Evolutionary conservation across 306 rosid species (phyloP).

Genomic region (Corylus americana): DNA sequence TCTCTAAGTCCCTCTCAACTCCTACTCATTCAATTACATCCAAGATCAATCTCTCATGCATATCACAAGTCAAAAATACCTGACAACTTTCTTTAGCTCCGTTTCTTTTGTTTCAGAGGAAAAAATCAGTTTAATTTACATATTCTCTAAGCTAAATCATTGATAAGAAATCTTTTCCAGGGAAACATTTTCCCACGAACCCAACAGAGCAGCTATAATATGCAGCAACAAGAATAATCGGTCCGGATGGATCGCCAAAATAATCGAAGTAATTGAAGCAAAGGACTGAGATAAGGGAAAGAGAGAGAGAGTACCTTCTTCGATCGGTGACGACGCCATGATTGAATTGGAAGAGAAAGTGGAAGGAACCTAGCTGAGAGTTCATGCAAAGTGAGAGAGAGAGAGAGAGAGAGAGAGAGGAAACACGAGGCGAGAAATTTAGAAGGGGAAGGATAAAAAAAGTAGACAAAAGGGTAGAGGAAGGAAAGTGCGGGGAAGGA

Average conservation of each 20-base stretch:
- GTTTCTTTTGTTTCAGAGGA: not conserved
- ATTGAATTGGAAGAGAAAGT: not conserved
- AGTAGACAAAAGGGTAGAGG: not conserved
- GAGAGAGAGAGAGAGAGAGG: not conserved
- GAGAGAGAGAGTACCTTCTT: slow-evolving; percentile 32
- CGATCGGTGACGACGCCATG: slow-evolving; percentile 39
- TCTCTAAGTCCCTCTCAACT: slow-evolving; percentile 49
- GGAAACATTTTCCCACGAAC: not conserved
- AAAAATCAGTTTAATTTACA: not conserved
- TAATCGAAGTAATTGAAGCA: not conserved
- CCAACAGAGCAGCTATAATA: not conserved
- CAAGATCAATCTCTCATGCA: slow-evolving; percentile 2
- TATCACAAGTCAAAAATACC: not conserved
- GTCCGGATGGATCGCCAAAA: not conserved
- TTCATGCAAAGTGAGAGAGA: not conserved
- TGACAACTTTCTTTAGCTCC: not conserved
- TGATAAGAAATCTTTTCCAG: too few species aligned
- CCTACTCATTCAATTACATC: slow-evolving; percentile 25
- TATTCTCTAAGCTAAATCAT: not conserved
- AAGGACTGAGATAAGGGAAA: too few species aligned
- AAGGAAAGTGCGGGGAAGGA: slow-evolving; percentile 6
- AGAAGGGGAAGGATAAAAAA: not conserved
- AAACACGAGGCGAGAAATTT: not conserved
- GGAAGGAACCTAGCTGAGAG: not conserved
- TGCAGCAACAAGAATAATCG: not conserved